A percentile compares a stretch with the other conserved stretches of the same genome.
Evolutionary conservation across 2,329 filamentous ascomycete species (phyloP).

Genomic region (Colletotrichum cordylinicola): DNA sequence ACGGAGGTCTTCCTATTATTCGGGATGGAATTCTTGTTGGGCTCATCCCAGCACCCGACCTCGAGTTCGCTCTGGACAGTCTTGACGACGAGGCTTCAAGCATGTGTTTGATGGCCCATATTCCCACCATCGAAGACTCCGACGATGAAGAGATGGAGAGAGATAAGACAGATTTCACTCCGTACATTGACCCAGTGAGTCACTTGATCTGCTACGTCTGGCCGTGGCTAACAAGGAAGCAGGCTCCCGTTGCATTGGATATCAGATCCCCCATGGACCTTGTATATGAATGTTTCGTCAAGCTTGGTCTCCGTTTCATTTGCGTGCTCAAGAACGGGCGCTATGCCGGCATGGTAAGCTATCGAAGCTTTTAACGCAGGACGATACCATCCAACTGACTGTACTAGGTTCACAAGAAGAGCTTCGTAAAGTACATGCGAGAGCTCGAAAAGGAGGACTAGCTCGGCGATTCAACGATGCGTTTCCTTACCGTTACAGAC

Average conservation of each 20-base stretch:
- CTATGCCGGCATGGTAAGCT: slow-evolving; percentile 84
- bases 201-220: neutral
- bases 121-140: slow-evolving; percentile 67
- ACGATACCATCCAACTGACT: neutral
- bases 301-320: slow-evolving; percentile 89
- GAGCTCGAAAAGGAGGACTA: slow-evolving; percentile 65
- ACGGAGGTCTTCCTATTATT: slow-evolving; percentile 89
- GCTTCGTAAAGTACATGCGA: slow-evolving; percentile 92
- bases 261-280: slow-evolving; percentile 91
- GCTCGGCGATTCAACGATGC: neutral
- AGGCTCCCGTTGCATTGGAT: slow-evolving; percentile 87
- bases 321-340: slow-evolving; percentile 85
- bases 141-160: slow-evolving; percentile 56
- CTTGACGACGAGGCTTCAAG: slow-evolving; percentile 76
- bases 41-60: slow-evolving; percentile 89
- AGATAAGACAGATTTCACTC: slow-evolving; percentile 85
- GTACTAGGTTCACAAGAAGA: slow-evolving; percentile 87
- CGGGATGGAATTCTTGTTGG: slow-evolving; percentile 82
- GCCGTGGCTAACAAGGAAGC: neutral
- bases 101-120: slow-evolving; percentile 82
- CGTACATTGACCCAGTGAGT: slow-evolving; percentile 84
- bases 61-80: slow-evolving; percentile 90
- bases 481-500: neutral
- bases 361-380: neutral
- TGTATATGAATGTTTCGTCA: slow-evolving; percentile 96